These are phyloP conservation scores for Sarocladium oryzae DNA, from an alignment of 2,329 filamentous ascomycete genomes.

Conservation along the genomic window DNA sequence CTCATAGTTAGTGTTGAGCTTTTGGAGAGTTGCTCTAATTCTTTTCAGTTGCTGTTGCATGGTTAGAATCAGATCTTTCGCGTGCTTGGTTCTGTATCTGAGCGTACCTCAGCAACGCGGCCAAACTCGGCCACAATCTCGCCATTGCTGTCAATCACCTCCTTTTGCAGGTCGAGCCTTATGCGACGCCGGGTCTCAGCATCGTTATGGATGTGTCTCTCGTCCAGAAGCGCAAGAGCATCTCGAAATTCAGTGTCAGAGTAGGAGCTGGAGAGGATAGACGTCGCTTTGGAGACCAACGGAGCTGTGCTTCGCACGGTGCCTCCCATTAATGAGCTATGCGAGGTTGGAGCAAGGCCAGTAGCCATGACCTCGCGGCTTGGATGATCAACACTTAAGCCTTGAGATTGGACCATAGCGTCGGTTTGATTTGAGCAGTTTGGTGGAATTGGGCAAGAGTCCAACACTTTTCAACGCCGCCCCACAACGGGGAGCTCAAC, in stretches of 20 bases:
- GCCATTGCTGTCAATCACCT: slow-evolving; percentile 89
- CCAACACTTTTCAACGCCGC: neutral
- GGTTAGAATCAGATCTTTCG: slow-evolving; percentile 18
- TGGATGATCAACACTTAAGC: neutral
- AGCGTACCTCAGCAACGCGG: slow-evolving; percentile 71
- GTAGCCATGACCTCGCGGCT: slow-evolving; percentile 19
- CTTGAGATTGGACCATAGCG: neutral
- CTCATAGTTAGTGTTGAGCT: slow-evolving; percentile 71
- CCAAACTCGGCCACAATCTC: slow-evolving; percentile 85
- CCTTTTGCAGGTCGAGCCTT: slow-evolving; percentile 77
- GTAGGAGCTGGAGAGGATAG: slow-evolving; percentile 85
- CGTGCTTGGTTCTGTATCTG: slow-evolving; percentile 11
- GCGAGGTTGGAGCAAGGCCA: slow-evolving; percentile 67
- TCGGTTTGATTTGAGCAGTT: neutral
- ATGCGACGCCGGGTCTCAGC: slow-evolving; percentile 73
- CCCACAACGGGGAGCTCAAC: no score
- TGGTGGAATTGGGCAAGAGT: neutral
- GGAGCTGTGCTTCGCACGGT: slow-evolving; percentile 43
- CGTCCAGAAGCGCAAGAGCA: slow-evolving; percentile 71
- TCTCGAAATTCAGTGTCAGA: slow-evolving; percentile 88
- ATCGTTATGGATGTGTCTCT: slow-evolving; percentile 63
- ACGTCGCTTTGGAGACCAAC: slow-evolving; percentile 74
- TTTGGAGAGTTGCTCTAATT: slow-evolving; percentile 72
- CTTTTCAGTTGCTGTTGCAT: slow-evolving; percentile 68
- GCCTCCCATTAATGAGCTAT: slow-evolving; percentile 65